Evolutionary conservation across 2,329 filamentous ascomycete species (phyloP).

Genomic region (Xylaria arbuscula): DNA sequence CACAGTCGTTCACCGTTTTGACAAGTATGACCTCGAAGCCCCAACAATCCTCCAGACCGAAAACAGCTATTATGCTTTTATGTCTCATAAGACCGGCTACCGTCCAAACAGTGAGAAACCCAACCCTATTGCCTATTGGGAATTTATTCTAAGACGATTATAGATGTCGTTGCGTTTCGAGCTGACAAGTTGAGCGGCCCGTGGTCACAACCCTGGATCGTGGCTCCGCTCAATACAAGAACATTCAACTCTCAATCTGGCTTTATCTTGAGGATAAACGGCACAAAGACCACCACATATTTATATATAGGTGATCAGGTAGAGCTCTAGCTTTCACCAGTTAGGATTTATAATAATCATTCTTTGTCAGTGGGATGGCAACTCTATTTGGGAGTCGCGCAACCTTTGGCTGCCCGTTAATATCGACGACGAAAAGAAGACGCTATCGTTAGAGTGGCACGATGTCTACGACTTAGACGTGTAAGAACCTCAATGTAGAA

Average conservation of each 20-base stretch:
- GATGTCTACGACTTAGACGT: constrained; percentile 68
- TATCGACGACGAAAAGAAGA: constrained; percentile 64
- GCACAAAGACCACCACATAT: constrained; percentile 61
- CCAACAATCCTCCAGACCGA: constrained; percentile 71
- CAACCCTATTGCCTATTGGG: not conserved
- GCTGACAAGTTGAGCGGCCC: constrained; percentile 62
- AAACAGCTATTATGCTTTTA: constrained; percentile 68
- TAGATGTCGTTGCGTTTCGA: constrained; percentile 65
- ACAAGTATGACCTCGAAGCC: constrained; percentile 70
- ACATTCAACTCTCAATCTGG: constrained; percentile 66
- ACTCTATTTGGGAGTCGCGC: constrained; percentile 66
- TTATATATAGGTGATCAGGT: constrained; percentile 62
- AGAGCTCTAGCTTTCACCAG: not conserved
- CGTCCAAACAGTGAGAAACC: constrained; percentile 62
- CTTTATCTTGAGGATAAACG: constrained; percentile 60
- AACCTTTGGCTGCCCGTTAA: constrained; percentile 68
- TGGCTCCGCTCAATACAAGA: constrained; percentile 62
- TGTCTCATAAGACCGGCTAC: constrained; percentile 73
- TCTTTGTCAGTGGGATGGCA: constrained; percentile 59
- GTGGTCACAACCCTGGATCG: constrained; percentile 66
- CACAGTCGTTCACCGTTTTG: constrained; percentile 64
- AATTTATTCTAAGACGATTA: not conserved
- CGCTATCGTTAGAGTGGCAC: constrained; percentile 62
- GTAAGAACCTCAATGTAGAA: constrained; percentile 36
- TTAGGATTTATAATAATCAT: constrained; percentile 6